A percentile compares a stretch with the other conserved stretches of the same genome.
phyloP scores from a whole-genome alignment of 805 yeast genomes.

The Metschnikowia colocasiae region DNA sequence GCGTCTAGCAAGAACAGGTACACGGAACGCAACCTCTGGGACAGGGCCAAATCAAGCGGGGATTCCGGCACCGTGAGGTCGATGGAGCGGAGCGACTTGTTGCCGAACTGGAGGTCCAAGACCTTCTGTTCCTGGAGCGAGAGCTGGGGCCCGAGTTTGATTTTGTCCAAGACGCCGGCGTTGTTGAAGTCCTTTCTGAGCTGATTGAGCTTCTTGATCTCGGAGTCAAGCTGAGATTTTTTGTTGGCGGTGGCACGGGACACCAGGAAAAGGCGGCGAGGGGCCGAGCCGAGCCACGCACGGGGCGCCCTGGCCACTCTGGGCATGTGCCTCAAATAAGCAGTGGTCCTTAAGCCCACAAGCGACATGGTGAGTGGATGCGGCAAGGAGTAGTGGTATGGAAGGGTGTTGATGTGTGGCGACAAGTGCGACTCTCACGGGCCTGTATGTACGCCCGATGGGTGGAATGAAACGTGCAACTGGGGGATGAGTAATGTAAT shows the following conservation, averaged over 20 bases:
- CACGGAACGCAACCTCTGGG: conserved; percentile 16
- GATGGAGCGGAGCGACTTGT: neutral
- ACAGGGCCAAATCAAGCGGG: conserved; percentile 20
- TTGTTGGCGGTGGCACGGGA: conserved; percentile 1
- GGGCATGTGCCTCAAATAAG: conserved; percentile 2
- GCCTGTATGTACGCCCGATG: neutral
- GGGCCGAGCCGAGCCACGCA: neutral
- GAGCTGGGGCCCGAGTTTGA: conserved; percentile 22
- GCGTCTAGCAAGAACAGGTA: conserved; percentile 23
- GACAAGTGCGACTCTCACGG: neutral
- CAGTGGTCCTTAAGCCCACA: conserved; percentile 2
- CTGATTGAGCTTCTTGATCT: conserved; percentile 4
- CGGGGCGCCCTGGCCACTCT: neutral
- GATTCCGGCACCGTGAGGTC: conserved; percentile 3
- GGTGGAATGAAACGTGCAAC: no score
- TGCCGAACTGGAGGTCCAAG: conserved; percentile 2
- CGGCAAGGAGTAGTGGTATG: neutral
- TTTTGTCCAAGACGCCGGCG: conserved; percentile 25
- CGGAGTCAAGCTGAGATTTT: conserved; percentile 1
- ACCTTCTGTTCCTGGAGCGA: conserved; percentile 7
- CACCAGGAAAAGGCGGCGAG: neutral
- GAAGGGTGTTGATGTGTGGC: neutral
- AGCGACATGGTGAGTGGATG: conserved; percentile 4
- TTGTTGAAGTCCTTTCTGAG: conserved; percentile 21
- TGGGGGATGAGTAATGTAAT: no score